Evolutionary conservation across 2,329 filamentous ascomycete species (phyloP), one percentile per base, ranked within the genome.

Genomic region (Eutypella sp.): DNA sequence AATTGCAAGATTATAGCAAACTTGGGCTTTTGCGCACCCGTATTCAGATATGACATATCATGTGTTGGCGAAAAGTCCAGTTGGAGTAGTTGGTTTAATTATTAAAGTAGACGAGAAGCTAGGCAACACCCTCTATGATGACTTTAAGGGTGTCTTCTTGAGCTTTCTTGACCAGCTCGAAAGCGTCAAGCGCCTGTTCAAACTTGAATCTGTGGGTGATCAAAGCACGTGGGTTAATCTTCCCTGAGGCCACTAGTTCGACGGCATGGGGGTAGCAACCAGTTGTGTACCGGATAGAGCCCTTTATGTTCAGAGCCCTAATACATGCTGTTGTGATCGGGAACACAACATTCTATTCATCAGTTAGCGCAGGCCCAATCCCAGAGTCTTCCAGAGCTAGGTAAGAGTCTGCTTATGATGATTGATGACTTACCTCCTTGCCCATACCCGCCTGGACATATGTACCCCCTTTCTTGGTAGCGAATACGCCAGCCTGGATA

Each of bases 361-460:
- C 15, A 6, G 15, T 40, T 3, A 33, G 16, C 13, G n/a, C 4
- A 3, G 33, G n/a, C 27, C 6, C 25, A 36, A n/a, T n/a, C n/a
- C n/a, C n/a, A n/a, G n/a, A n/a, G n/a, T n/a, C 40, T 27, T 20
- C 20, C 18, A 7, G 10, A 31, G 34, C 13, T 42, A 4, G 4
- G 16, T 9, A 42, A 19, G 18, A 20, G 13, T 9, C 9, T 13
- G 6, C 25, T 4, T 16, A 15, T 13, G 19, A 23, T 41, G 45
- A 5, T 33, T 15, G 16, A 33, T 33, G 5, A 39, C 42, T 52
- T 44, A 65, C 62, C 55, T 73, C 69, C 22, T 64, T 67, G 1
- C 73, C 74, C 70, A 78, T 74, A 1, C 75, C 76, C 1, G 68
- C 74, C 49, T 79, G 74, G 1, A 78, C 70, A 57, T 65, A 76